Evolutionary conservation across 2,329 filamentous ascomycete genomes (phyloP).

Genomic region (Colletotrichum phormii): DNA sequence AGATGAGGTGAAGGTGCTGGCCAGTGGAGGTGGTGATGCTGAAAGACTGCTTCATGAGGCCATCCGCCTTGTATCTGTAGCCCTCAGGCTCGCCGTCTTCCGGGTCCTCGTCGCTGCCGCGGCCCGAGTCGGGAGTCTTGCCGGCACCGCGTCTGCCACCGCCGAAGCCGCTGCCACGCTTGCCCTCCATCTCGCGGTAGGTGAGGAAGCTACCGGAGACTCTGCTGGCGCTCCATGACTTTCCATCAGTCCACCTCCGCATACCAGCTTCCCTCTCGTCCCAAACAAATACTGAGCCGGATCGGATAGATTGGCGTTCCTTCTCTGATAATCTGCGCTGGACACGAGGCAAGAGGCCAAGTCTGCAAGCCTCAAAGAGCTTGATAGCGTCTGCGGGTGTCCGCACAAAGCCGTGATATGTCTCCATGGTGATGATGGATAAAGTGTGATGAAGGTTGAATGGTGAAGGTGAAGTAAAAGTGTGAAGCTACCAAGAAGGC

Average conservation of each 20-base stretch:
- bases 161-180: slow-evolving; percentile 84
- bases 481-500: slow-evolving; percentile 25
- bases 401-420: slow-evolving; percentile 93
- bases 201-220: slow-evolving; percentile 98
- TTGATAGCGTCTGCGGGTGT: slow-evolving; percentile 98
- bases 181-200: slow-evolving; percentile 99
- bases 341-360: slow-evolving; percentile 89
- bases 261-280: slow-evolving; percentile 98
- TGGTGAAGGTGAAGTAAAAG: not conserved
- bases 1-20: slow-evolving; percentile 96
- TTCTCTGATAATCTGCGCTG: slow-evolving; percentile 95
- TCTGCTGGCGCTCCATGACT: slow-evolving; percentile 98
- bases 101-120: slow-evolving; percentile 86
- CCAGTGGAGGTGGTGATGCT: slow-evolving; percentile 92
- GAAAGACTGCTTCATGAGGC: slow-evolving; percentile 99
- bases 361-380: slow-evolving; percentile 95
- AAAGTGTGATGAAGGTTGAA: slow-evolving; percentile 26
- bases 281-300: slow-evolving; percentile 99
- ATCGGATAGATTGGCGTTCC: slow-evolving; percentile 94
- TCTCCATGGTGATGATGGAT: slow-evolving; percentile 80
- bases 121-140: slow-evolving; percentile 86
- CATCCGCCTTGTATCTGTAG: slow-evolving; percentile 95
- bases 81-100: slow-evolving; percentile 89
- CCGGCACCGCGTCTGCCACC: slow-evolving; percentile 68
- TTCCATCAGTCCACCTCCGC: slow-evolving; percentile 98